phyloP scores from a whole-genome alignment of 768 basidiomycete genomes.

The Leucocoprinus sp. region DNA sequence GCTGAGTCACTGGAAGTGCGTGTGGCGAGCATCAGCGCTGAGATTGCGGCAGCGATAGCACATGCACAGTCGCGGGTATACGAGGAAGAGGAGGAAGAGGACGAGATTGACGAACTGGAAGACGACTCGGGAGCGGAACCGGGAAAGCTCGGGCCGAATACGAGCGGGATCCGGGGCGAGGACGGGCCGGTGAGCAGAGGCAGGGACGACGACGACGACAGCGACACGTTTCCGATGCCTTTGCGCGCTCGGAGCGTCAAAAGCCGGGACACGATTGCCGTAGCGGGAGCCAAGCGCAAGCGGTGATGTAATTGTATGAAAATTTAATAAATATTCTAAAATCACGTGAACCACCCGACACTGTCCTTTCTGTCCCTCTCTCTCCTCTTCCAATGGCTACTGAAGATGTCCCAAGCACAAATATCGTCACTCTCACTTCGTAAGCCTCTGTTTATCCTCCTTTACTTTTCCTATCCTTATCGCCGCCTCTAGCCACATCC shows the following conservation, averaged over 20 bases:
- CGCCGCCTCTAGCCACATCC: slow-evolving; percentile 48
- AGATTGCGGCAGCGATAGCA: slow-evolving; percentile 74
- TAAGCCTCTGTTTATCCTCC: slow-evolving; percentile 24
- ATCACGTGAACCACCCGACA: slow-evolving; percentile 23
- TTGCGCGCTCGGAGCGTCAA: slow-evolving; percentile 51
- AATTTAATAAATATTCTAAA: slow-evolving; percentile 13
- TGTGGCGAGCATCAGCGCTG: slow-evolving; percentile 72
- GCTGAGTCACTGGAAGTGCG: slow-evolving; percentile 52
- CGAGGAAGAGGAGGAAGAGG: slow-evolving; percentile 47
- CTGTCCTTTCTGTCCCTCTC: slow-evolving; percentile 5
- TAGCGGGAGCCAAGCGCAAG: slow-evolving; percentile 56
- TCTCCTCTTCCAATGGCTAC: slow-evolving; percentile 28
- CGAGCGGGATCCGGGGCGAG: slow-evolving; percentile 48
- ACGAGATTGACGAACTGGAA: slow-evolving; percentile 41
- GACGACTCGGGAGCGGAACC: slow-evolving; percentile 45
- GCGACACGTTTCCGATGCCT: slow-evolving; percentile 65
- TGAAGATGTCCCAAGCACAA: slow-evolving; percentile 71
- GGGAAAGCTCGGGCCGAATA: slow-evolving; percentile 49
- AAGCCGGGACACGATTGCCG: slow-evolving; percentile 40
- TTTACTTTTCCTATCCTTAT: slow-evolving; percentile 8
- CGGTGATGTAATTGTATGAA: slow-evolving; percentile 31
- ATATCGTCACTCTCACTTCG: slow-evolving; percentile 92
- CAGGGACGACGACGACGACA: slow-evolving; percentile 59
- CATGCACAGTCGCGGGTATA: slow-evolving; percentile 59
- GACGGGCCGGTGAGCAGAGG: slow-evolving; percentile 22